Evolutionary conservation across 2,329 filamentous ascomycete genomes (phyloP), one percentile per base, ranked within the genome.

Genomic region (Grosmannia clavigera): DNA sequence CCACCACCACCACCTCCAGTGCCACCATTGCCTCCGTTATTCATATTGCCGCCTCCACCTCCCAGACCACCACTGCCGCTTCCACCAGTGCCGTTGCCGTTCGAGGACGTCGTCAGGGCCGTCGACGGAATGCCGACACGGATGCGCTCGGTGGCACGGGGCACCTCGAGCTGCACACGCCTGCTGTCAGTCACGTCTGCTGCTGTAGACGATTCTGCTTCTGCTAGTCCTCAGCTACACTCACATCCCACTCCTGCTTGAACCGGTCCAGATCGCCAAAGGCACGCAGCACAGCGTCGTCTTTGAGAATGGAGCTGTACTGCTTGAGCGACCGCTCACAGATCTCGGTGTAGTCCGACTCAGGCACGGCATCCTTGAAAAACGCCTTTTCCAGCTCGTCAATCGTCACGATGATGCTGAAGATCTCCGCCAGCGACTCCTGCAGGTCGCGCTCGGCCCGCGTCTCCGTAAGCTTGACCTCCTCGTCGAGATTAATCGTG

Each of bases 301-400:
- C 90, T 35, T 88, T 86, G 35, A 99, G 76, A 63, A 95, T 91
- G 61, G 91, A 95, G 73, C 92, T 95, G 78, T 99, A 99, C 75
- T 99, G 94, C 74, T 96, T 95, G 67, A 99, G 74, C 62, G 96
- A 82, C 48, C 94, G 84, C 70, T 92, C 89, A 78, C 95, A 99
- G 65, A 94, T 96, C 70, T 97, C 94, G 1, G 92, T 95, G 72
- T 99, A 99, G 68, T 96, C 92, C 58, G 81, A 80, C 73, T 97
- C 94, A 6, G 88, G 83, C 57, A 99, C 87, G 27, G 91, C 92
- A 78, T 99, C 94, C 70, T 96, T 95, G 48, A 99, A 82, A 70
- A 96, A 99, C 0, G 92, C 95, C 72, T 95, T 96, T 69, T 99
- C 94, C 1, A 99, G 82, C 64, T 95, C 91, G 70, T 99, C 94